These are phyloP conservation scores for Acorus calamus DNA, from an alignment of 106 monocot species.

Conservation along the genomic window DNA sequence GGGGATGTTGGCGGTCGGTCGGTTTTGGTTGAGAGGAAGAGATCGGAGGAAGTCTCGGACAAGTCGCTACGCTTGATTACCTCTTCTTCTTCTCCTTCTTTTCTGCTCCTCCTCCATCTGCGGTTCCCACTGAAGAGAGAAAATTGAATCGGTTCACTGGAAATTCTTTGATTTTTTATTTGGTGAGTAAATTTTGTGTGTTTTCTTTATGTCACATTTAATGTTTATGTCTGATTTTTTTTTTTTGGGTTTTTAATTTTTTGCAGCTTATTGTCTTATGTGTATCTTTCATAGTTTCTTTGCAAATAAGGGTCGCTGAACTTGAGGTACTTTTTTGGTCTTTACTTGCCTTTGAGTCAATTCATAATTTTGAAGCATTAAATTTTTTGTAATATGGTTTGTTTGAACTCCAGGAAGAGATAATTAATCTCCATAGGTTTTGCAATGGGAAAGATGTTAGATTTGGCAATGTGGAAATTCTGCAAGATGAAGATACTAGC, in stretches of 20 bases:
- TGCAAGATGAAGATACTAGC: slow-evolving; percentile 13
- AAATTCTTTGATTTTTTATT: slow-evolving; percentile 30
- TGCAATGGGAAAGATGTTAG: slow-evolving; percentile 17
- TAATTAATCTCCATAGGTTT: slow-evolving; percentile 25
- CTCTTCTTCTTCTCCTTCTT: background rate
- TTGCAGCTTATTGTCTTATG: slow-evolving; percentile 44
- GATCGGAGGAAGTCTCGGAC: slow-evolving; percentile 3
- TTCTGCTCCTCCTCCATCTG: background rate
- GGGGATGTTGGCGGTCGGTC: background rate
- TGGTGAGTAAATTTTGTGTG: slow-evolving; percentile 17
- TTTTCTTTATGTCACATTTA: no score
- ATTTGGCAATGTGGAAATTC: background rate
- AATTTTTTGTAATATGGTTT: background rate
- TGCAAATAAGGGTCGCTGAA: slow-evolving; percentile 28
- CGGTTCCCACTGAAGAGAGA: background rate
- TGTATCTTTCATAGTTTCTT: slow-evolving; percentile 30
- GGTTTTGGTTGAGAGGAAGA: slow-evolving; percentile 8
- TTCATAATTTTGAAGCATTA: no score
- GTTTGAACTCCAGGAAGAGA: slow-evolving; percentile 36
- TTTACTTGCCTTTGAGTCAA: background rate
- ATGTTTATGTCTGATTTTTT: no score
- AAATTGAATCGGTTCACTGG: background rate
- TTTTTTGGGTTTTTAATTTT: background rate
- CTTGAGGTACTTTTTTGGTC: slow-evolving; percentile 1
- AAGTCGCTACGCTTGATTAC: background rate